A percentile compares a stretch with the other conserved stretches of the same genome.
These are phyloP conservation scores for Leishmania martiniquensis DNA, from an alignment of 208 protist genomes.

Conservation along the genomic window DNA sequence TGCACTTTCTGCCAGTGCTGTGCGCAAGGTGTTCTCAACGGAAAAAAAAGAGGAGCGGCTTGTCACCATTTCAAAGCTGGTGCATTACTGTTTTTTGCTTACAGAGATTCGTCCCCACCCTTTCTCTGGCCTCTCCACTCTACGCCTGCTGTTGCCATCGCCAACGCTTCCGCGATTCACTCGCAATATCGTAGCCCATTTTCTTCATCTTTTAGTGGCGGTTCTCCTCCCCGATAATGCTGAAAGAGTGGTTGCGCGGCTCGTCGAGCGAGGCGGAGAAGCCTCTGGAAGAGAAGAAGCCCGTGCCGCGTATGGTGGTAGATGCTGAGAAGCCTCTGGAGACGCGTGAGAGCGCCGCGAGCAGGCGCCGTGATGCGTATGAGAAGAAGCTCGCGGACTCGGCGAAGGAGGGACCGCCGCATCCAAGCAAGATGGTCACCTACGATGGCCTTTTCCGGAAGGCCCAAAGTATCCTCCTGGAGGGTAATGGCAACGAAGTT, in stretches of 20 bases:
- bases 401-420: conserved; percentile 52
- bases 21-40: not conserved
- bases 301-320: conserved; percentile 64
- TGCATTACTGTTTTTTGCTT: too few relatives aligned
- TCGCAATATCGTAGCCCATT: not conserved
- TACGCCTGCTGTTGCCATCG: not conserved
- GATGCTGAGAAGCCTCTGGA: conserved; percentile 82
- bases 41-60: not conserved
- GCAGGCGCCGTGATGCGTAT: conserved; percentile 54
- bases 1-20: not conserved
- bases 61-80: not conserved
- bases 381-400: conserved; percentile 80
- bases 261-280: conserved; percentile 40
- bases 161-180: not conserved
- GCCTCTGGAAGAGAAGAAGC: conserved; percentile 45
- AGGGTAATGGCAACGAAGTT: conserved; percentile 66
- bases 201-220: not conserved
- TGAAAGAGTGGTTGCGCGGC: conserved; percentile 85
- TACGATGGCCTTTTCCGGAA: conserved; percentile 84
- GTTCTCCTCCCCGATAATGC: conserved; percentile 56
- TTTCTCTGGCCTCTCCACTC: not conserved
- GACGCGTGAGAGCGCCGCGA: conserved; percentile 35
- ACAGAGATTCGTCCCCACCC: too few relatives aligned
- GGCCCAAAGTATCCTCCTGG: conserved; percentile 63
- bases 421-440: conserved; percentile 49